Evolutionary conservation across 2,329 filamentous ascomycete genomes (phyloP), one percentile per base, ranked within the genome.

Genomic region (Dothiorella sarmentorum): DNA sequence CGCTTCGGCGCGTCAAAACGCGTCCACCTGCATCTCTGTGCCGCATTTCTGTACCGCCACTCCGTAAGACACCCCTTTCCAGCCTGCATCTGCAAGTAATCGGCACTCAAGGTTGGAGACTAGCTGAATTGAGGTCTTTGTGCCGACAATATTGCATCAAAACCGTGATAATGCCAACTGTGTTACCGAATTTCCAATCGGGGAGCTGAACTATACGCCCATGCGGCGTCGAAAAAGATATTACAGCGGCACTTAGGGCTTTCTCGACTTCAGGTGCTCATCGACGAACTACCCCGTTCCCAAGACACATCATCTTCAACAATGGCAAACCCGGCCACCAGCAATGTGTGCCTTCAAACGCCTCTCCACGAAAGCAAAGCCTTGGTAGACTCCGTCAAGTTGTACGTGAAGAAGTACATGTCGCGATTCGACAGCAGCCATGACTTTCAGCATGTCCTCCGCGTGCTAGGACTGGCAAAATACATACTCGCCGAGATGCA

Each of bases 361-460:
- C 17, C 56, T 22, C 37, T 59, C 20, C 24, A 35, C 3, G 52
- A 62, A 20, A 56, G 68, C 22, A 60, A 60, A 22, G 43, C 53
- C 0, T 67, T 74, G 44, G 66, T 73, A 61, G 60, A 56, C 7
- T 66, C 64, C 11, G 63, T 73, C 57, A 70, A 70, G 43, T 40
- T 59, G 7, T 72, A 67, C 31, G 71, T 73, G 3, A 51, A 71
- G 57, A 59, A 63, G 7, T 74, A 73, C 62, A 73, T 74, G 72
- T 70, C 68, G n/a, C 65, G 67, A 5, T 61, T 63, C 7, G 58
- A 57, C 18, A 85, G 85, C 53, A 96, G 90, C 2, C 92, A 97
- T 77, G 90, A 96, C 76, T 95, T 90, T 78, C 78, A 84, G 59
- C 92, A 97, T 73, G 89, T 96, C 67, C 78, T 85, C 62, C 87